Base-by-base conservation (phyloP, 768 basidiomycete genomes). In the Cystoderma amianthinum region DNA sequence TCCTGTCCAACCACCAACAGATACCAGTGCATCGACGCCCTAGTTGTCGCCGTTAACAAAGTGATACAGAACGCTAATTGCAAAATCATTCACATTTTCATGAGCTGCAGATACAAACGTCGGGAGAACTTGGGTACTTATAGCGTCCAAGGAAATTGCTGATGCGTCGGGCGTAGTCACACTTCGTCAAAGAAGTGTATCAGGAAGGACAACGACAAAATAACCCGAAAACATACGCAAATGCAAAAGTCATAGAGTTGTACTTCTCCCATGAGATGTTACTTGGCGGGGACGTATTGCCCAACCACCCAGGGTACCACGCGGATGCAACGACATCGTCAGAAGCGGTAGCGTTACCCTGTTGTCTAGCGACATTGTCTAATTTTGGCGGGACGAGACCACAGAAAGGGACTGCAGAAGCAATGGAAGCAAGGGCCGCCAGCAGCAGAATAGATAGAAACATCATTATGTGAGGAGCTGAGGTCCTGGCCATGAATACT, bases 1-100 rank as follows among this genome's bases (percentile, higher is more conserved):
- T 3, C 85, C 86, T 3, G 62, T 67, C 82, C 82, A 88, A 17
- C 86, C 86, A 20, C 86, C 86, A 13, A 90, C 64, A 0, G 78
- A 74, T 20, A 84, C 44, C 9, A 71, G 55, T 0, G 84, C 76
- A 36, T 67, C 62, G 9, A 85, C 80, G 46, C 57, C 51, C 82
- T 85, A 39, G 1, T n/a, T n/a, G 19, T 30, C 17, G 19, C n/a
- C 22, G 32, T 38, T 32, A 16, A 39, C 11, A 19, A 5, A 4
- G 15, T 23, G n/a, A n/a, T n/a, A n/a, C n/a, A n/a, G 18, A 12
- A 34, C 19, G 15, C 10, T 42, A 7, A 30, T 9, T 18, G 17
- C 5, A 32, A 41, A 22, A 16, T 24, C 4, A 58, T 60, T 41
- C 45, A 69, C 72, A 55, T 73, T 58, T 4, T 59, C 43, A 33